Base-by-base conservation (phyloP, 192 early-diverging fungal genomes). In the Coemansia sp. region DNA sequence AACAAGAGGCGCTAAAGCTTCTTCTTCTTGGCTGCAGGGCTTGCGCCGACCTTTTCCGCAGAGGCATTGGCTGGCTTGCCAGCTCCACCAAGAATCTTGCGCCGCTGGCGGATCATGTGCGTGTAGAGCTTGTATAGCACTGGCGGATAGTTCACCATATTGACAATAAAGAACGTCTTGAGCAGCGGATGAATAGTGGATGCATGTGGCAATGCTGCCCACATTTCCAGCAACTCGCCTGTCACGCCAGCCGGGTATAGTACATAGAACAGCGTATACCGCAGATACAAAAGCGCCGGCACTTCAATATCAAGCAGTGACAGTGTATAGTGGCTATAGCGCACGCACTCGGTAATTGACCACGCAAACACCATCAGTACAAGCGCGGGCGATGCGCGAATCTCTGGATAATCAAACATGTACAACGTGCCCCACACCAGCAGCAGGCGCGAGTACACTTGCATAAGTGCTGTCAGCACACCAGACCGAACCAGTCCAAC, bases 261-360 rank as follows among this genome's bases (percentile, higher is more conserved):
- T 22, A 95, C 78, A 65, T 87, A 93, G 83, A 98, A 98, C 72
- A 96, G 92, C 58, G 89, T 95, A 81, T 98, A 98, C 65, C 96
- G 88, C 67, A 63, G 63, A 49, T 76, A 66, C 15, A 65, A 57
- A 61, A 70, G 59, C 17, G 58, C 50, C 2, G 66, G 62, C 11
- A 69, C 56, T 7, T 88, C 85, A 29, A 77, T 68, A 27, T 85
- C 85, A 6, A 90, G 57, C 48, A 95, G 79, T 60, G 87, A 86
- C 50, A 91, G 70, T 5, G 85, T 86, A 76, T 97, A 98, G 84
- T 89, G 95, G n/a, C 87, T 76, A 76, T 98, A 97, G 56, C 96
- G 90, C 38, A 95, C 82, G 63, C 87, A 86, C 75, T 98, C 96
- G 48, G 95, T 95, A 62, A 98, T 79, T 25, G 81, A 84, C 96